These are phyloP conservation scores for Cryomyces minteri DNA, from an alignment of 495 filamentous ascomycete genomes.

Conservation along the genomic window DNA sequence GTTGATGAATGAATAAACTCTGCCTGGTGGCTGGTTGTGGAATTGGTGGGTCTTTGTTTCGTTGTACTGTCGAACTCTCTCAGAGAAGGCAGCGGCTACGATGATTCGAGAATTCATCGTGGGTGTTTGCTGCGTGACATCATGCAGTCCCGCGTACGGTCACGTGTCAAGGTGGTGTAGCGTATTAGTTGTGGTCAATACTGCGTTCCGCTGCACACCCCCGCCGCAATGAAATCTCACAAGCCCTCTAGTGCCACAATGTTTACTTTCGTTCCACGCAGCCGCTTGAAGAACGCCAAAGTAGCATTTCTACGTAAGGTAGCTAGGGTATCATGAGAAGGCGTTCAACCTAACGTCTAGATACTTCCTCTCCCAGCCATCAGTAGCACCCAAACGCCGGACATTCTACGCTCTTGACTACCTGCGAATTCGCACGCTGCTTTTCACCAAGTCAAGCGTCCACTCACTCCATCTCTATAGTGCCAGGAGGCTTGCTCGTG, in stretches of 20 bases:
- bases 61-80: too few species aligned
- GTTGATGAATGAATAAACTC: constrained; percentile 1
- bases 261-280: neutral
- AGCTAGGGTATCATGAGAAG: neutral
- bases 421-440: neutral
- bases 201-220: too few species aligned
- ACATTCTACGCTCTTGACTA: neutral
- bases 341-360: neutral
- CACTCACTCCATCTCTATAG: constrained; percentile 53
- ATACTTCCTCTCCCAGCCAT: neutral
- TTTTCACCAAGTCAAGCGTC: neutral
- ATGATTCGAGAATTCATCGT: too few species aligned
- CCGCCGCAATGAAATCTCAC: too few species aligned
- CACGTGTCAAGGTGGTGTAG: too few species aligned
- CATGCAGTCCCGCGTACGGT: too few species aligned
- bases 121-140: too few species aligned
- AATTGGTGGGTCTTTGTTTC: too few species aligned
- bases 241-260: too few species aligned
- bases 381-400: neutral
- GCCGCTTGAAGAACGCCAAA: neutral
- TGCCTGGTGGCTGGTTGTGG: too few species aligned
- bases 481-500: constrained; percentile 68
- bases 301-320: neutral
- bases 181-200: too few species aligned
- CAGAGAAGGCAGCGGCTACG: too few species aligned